These are phyloP conservation scores for Cydonia oblonga DNA, from an alignment of 331 rosid species.

Conservation along the genomic window DNA sequence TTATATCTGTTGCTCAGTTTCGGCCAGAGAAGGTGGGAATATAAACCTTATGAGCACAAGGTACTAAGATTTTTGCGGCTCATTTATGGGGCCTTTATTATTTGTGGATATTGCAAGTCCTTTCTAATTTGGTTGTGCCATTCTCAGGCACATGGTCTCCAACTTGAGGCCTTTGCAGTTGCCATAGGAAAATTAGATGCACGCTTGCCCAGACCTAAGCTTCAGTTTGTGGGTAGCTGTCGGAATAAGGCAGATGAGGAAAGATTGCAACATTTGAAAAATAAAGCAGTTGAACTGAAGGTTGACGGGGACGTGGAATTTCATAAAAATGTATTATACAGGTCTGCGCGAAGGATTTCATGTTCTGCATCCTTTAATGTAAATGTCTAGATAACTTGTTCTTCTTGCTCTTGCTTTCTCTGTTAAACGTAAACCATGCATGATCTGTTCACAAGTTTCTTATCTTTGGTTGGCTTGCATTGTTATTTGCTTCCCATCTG, in stretches of 20 bases:
- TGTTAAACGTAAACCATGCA: background rate
- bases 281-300: constrained; percentile 56
- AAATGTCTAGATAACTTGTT: background rate
- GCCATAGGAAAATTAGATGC: constrained; percentile 54
- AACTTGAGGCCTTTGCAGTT: constrained; percentile 82
- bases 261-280: constrained; percentile 58
- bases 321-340: constrained; percentile 65
- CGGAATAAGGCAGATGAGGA: constrained; percentile 79
- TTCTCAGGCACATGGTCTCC: constrained; percentile 78
- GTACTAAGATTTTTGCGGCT: constrained; percentile 28
- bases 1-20: constrained; percentile 93
- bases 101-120: constrained; percentile 4
- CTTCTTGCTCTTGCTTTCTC: background rate
- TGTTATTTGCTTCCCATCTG: background rate
- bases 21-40: constrained; percentile 98
- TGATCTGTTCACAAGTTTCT: background rate
- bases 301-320: constrained; percentile 67
- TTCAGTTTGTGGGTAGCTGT: constrained; percentile 91
- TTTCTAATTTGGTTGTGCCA: constrained; percentile 16
- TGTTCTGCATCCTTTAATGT: background rate
- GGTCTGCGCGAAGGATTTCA: constrained; percentile 34
- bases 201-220: constrained; percentile 55
- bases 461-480: background rate
- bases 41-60: constrained; percentile 39
- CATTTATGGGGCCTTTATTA: constrained; percentile 27